Evolutionary conservation across 345 rosid species (phyloP).

Genomic region (Rhizophora apiculata): DNA sequence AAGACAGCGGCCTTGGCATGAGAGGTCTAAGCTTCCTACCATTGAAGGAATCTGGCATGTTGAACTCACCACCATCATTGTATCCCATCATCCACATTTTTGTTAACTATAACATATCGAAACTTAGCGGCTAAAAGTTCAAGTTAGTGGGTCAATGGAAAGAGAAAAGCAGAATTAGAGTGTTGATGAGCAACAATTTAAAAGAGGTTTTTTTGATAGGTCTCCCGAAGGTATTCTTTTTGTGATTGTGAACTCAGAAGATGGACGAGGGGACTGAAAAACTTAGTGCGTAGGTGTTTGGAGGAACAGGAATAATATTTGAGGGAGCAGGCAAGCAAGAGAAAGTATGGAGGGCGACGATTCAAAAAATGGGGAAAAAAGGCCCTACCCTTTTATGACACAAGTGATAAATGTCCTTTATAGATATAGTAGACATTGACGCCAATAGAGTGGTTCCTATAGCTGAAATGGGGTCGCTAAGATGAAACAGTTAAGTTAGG

Average conservation of each 20-base stretch:
- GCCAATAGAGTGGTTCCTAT: slow-evolving; percentile 11
- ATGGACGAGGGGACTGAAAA: slow-evolving; percentile 1
- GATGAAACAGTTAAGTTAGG: slow-evolving; percentile 2
- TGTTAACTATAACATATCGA: neutral
- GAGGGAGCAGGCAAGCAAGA: slow-evolving; percentile 19
- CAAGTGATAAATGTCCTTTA: slow-evolving; percentile 21
- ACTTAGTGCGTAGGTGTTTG: slow-evolving; percentile 11
- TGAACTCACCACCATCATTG: slow-evolving; percentile 61
- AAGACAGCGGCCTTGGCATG: slow-evolving; percentile 60
- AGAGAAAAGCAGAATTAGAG: neutral
- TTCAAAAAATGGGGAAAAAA: neutral
- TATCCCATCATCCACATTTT: slow-evolving; percentile 95
- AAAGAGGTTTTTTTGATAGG: neutral
- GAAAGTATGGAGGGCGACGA: slow-evolving; percentile 8
- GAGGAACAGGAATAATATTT: slow-evolving; percentile 11
- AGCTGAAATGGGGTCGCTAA: slow-evolving; percentile 8
- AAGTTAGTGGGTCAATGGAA: neutral
- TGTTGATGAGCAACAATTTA: neutral
- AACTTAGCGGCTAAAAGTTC: neutral
- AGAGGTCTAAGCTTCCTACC: slow-evolving; percentile 79
- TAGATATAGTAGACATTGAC: slow-evolving; percentile 12
- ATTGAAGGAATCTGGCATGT: slow-evolving; percentile 53
- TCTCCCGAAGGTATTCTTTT: neutral
- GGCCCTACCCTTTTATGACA: slow-evolving; percentile 14
- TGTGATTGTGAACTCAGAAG: neutral